Evolutionary conservation across 345 rosid species (phyloP), one percentile per base, ranked within the genome.

Genomic region (Cardamine chenopodiifolia): DNA sequence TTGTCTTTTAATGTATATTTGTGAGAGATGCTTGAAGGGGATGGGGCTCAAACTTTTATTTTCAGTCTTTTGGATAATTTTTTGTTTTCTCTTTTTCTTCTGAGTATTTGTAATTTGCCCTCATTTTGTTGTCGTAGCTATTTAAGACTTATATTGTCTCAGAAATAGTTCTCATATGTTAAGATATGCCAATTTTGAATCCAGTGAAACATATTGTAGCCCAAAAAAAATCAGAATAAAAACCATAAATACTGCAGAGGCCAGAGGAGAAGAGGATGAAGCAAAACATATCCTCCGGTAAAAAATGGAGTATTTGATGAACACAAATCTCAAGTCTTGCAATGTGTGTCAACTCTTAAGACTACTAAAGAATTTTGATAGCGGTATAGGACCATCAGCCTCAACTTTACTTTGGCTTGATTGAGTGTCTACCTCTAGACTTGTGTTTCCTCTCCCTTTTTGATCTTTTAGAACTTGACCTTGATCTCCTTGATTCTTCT

Each of bases 331-430:
- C 20, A 69, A 19, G 55, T 42, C 29, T 56, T 56, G 55, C 53
- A 29, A 40, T 70, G 50, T 52, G 54, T 48, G 23, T 82, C 62
- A 90, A 73, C 80, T 87, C 83, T 89, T 90, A 47, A 76, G 65
- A 78, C 64, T 88, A 59, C 70, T 95, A 48, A 91, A 94, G 92
- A 91, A 89, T 75, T 79, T 90, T 8, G 97, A 91, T 13, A 91
- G 90, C 3, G 91, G 97, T n/a, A 91, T n/a, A n/a, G n/a, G 94
- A 32, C 97, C 97, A 66, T 74, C 86, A 4, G 70, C 77, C 34
- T 64, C 87, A 50, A 87, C 87, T 37, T 81, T 83, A 4, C 72
- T 82, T 14, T 68, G 71, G 58, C 83, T 68, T 1, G n/a, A n/a
- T n/a, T n/a, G 81, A 80, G 55, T 60, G 84, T 83, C 79, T 91